These are phyloP conservation scores for Verticillium zaregamsianum DNA, from an alignment of 2,329 filamentous ascomycete genomes.

Conservation along the genomic window DNA sequence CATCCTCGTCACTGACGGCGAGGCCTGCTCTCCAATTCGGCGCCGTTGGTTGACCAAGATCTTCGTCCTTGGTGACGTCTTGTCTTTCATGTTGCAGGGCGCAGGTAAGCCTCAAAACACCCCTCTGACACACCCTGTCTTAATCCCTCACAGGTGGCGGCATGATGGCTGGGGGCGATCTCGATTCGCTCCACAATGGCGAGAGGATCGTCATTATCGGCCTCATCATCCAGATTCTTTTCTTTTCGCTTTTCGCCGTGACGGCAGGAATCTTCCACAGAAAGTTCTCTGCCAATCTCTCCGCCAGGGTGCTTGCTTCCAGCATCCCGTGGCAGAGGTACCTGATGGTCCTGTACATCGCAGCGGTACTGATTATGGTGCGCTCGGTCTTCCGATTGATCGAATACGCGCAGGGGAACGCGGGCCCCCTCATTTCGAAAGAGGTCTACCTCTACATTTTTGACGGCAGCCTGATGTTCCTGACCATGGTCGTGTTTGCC, in stretches of 20 bases:
- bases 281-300: background rate
- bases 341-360: conserved; percentile 36
- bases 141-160: conserved; percentile 3
- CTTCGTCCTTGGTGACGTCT: conserved; percentile 45
- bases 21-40: conserved; percentile 34
- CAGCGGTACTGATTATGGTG: conserved; percentile 40
- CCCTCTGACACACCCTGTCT: too few relatives aligned
- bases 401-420: conserved; percentile 40
- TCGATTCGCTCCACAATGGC: conserved; percentile 17
- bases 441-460: conserved; percentile 40
- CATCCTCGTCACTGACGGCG: conserved; percentile 31
- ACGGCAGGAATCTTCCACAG: conserved; percentile 36
- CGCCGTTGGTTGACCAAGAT: conserved; percentile 43
- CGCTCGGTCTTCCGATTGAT: conserved; percentile 42
- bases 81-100: conserved; percentile 33
- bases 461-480: conserved; percentile 23
- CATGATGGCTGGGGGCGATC: conserved; percentile 7
- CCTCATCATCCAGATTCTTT: conserved; percentile 45
- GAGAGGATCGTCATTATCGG: conserved; percentile 42
- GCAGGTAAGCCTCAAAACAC: background rate
- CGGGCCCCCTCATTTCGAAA: conserved; percentile 36
- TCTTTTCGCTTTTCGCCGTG: conserved; percentile 45
- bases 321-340: conserved; percentile 15
- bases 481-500: background rate
- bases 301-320: background rate